Percentiles rank a stretch among this genome's conserved stretches.
Conservation (phyloP, 192 early-diverging fungal genomes). For the Rhizophagus prolifer region DNA sequence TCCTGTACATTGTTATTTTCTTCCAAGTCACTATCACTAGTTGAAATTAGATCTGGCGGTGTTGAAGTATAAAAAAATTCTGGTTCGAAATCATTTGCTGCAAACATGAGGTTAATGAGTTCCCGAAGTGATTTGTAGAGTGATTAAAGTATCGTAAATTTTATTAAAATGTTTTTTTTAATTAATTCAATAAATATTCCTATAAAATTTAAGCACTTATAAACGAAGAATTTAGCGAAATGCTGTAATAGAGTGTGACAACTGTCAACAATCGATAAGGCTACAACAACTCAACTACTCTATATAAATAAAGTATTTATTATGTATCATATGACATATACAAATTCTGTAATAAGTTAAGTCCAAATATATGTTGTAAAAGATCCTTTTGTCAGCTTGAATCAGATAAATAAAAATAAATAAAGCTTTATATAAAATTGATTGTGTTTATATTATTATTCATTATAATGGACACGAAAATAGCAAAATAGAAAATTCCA, state of each 20-base stretch:
- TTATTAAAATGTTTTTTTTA: neutral
- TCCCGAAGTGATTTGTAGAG: neutral
- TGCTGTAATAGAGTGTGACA: neutral
- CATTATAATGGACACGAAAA: too few species aligned
- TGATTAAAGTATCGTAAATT: neutral
- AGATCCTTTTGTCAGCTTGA: neutral
- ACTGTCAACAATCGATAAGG: neutral
- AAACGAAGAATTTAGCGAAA: neutral
- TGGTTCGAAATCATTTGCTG: constrained; percentile 6
- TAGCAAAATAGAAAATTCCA: too few species aligned
- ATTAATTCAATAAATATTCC: neutral
- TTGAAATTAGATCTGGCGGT: constrained; percentile 8
- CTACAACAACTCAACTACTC: neutral
- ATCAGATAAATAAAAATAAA: neutral
- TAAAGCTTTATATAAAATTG: neutral
- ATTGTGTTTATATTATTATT: neutral
- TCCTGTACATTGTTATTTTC: constrained; percentile 2
- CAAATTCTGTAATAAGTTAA: neutral
- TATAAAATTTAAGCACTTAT: neutral
- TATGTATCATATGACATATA: neutral
- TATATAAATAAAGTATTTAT: neutral
- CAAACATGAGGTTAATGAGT: constrained; percentile 7
- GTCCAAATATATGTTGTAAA: neutral
- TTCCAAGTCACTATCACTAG: constrained; percentile 8
- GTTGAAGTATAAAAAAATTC: constrained; percentile 2